A percentile compares a stretch with the other conserved stretches of the same genome.
These are phyloP conservation scores for Heimioporus sp. DNA, from an alignment of 768 basidiomycete species.

Conservation along the genomic window DNA sequence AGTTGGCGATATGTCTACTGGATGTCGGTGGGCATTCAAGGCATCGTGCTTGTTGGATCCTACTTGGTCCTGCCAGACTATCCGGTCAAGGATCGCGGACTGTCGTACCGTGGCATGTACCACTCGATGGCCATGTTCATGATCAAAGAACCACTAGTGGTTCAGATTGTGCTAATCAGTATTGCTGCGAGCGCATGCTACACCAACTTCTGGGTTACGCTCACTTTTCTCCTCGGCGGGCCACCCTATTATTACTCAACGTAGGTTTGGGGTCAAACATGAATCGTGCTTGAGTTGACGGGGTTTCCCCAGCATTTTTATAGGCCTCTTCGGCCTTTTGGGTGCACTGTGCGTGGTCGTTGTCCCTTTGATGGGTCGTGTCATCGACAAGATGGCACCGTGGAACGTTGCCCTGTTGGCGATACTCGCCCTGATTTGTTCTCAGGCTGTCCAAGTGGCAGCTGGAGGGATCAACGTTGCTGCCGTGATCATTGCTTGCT, in stretches of 20 bases:
- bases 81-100: constrained; percentile 62
- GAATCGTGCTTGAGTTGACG: background rate
- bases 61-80: constrained; percentile 74
- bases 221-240: constrained; percentile 77
- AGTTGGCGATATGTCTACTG: constrained; percentile 75
- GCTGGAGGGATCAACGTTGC: constrained; percentile 66
- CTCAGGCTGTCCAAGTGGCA: constrained; percentile 59
- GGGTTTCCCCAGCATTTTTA: constrained; percentile 37
- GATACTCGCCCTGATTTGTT: constrained; percentile 42
- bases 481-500: constrained; percentile 61
- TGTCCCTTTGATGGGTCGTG: constrained; percentile 64
- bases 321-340: constrained; percentile 69
- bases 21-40: constrained; percentile 67
- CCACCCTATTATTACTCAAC: constrained; percentile 72
- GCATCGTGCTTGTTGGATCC: constrained; percentile 48
- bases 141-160: constrained; percentile 70
- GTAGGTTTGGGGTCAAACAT: constrained; percentile 27
- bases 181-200: constrained; percentile 55
- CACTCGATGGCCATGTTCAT: constrained; percentile 72
- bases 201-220: constrained; percentile 63
- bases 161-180: constrained; percentile 62
- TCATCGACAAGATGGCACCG: constrained; percentile 65
- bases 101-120: constrained; percentile 64
- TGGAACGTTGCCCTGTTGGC: constrained; percentile 70
- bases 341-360: constrained; percentile 65